phyloP scores from a whole-genome alignment of 371 early-diverging fungal genomes.

The Gilbertella persicaria region DNA sequence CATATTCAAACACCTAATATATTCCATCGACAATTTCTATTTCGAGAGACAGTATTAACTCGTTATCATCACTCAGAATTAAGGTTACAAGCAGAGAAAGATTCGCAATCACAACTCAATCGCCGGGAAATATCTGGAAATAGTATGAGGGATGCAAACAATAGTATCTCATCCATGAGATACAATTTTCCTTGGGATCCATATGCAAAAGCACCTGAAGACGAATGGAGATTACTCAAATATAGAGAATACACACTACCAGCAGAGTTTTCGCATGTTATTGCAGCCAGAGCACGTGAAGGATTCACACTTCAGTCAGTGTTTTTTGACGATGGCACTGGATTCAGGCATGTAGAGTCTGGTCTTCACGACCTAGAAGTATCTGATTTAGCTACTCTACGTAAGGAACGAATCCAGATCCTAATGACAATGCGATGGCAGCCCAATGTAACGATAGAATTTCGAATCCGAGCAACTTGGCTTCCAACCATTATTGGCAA shows the following conservation, averaged over 20 bases:
- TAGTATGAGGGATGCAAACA: conserved; percentile 8
- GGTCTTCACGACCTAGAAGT: conserved; percentile 26
- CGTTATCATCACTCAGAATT: conserved; percentile 20
- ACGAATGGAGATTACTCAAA: conserved; percentile 74
- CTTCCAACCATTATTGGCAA: conserved; percentile 39
- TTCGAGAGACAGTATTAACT: conserved; percentile 31
- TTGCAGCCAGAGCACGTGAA: conserved; percentile 80
- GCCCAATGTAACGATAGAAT: conserved; percentile 86
- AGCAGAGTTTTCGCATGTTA: conserved; percentile 70
- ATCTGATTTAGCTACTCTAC: conserved; percentile 23
- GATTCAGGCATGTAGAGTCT: conserved; percentile 17
- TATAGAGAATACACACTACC: conserved; percentile 74
- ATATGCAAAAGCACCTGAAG: conserved; percentile 70
- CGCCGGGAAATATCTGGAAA: conserved; percentile 5
- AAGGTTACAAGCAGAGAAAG: conserved; percentile 17
- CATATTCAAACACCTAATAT: conserved; percentile 31
- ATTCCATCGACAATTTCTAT: conserved; percentile 34
- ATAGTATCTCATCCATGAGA: conserved; percentile 2
- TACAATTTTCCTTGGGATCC: conserved; percentile 90
- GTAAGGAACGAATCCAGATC: conserved; percentile 67
- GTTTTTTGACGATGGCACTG: conserved; percentile 43
- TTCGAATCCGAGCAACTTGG: conserved; percentile 68
- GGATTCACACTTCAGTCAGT: conserved; percentile 81
- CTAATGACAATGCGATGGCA: conserved; percentile 81
- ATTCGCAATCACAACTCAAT: conserved; percentile 16